phyloP scores from a whole-genome alignment of 2,329 filamentous ascomycete genomes.

The Sarocladium oryzae region DNA sequence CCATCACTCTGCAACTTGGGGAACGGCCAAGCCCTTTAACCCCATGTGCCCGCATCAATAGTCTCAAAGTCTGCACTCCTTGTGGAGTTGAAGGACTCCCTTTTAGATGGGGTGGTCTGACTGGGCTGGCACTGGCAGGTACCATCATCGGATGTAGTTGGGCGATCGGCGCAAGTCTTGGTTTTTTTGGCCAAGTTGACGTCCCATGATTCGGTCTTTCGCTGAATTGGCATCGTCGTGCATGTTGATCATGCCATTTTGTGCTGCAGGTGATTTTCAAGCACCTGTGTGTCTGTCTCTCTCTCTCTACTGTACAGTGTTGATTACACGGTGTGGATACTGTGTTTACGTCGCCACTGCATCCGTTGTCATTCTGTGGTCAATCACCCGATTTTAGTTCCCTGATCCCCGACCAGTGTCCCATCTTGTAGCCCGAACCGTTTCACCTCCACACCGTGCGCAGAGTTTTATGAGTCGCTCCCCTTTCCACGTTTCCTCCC shows the following conservation, averaged over 20 bases:
- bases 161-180: background rate
- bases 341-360: background rate
- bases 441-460: slow-evolving; percentile 1
- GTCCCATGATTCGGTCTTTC: background rate
- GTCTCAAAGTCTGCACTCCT: background rate
- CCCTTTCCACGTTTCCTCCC: background rate
- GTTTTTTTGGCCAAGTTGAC: background rate
- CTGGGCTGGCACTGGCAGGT: background rate
- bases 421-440: background rate
- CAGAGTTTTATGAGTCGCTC: background rate
- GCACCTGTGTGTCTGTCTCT: background rate
- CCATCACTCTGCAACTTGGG: no score
- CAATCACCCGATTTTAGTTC: no score
- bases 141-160: background rate
- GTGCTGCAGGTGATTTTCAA: no score
- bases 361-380: background rate
- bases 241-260: no score
- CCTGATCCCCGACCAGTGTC: no score
- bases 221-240: background rate
- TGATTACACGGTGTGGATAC: background rate
- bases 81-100: background rate
- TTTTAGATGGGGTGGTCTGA: no score
- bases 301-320: background rate
- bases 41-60: slow-evolving; percentile 1
- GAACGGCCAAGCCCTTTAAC: background rate